Evolutionary conservation across 2,329 filamentous ascomycete genomes (phyloP).

Genomic region (Calonectria leucothoes): DNA sequence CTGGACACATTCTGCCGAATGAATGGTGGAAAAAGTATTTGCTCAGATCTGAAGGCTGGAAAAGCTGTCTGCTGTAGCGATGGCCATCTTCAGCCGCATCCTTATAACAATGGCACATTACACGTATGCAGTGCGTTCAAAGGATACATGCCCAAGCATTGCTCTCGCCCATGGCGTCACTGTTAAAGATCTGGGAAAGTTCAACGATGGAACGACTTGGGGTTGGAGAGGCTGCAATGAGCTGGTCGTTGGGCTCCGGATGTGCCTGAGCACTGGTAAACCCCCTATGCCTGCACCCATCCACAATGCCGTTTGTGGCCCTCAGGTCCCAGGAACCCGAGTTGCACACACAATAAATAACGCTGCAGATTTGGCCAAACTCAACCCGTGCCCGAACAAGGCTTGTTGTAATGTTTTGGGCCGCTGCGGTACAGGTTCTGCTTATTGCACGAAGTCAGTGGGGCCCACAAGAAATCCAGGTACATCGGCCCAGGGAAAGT

Average conservation of each 20-base stretch:
- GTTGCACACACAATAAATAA: no score
- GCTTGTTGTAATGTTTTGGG: conserved; percentile 52
- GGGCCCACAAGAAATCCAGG: conserved; percentile 48
- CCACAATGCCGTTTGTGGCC: conserved; percentile 44
- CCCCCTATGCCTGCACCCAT: conserved; percentile 43
- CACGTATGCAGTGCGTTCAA: background rate
- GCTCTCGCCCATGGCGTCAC: background rate
- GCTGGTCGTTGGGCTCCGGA: conserved; percentile 24
- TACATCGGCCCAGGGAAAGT: conserved; percentile 43
- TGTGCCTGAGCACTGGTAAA: conserved; percentile 44
- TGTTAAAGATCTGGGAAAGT: background rate
- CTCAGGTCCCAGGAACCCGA: conserved; percentile 11
- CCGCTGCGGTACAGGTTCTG: conserved; percentile 53
- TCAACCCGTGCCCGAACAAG: conserved; percentile 46
- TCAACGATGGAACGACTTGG: conserved; percentile 40
- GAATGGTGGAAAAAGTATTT: background rate
- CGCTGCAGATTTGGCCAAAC: conserved; percentile 16
- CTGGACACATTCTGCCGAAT: background rate
- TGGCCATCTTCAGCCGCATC: background rate
- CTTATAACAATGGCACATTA: background rate
- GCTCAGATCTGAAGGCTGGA: background rate
- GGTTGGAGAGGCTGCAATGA: conserved; percentile 41
- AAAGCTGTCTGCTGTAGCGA: background rate
- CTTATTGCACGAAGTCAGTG: conserved; percentile 49
- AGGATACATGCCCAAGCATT: background rate